A percentile compares a stretch with the other conserved stretches of the same genome.
phyloP scores from a whole-genome alignment of 177 flowering plant species.

The Vitis hybrid region DNA sequence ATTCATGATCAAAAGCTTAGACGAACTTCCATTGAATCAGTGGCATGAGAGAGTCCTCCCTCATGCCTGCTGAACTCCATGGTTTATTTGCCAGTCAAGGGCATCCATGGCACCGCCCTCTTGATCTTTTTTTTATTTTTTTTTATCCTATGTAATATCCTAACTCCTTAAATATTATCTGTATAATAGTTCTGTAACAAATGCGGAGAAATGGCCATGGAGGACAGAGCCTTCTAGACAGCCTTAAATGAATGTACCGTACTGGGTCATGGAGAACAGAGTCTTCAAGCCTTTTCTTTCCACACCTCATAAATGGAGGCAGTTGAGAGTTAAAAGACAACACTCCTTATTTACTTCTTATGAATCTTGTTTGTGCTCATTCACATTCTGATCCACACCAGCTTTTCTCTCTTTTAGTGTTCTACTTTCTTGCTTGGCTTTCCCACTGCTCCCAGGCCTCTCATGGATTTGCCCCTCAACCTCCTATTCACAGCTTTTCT shows the following conservation, averaged over 20 bases:
- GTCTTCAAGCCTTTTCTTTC: background rate
- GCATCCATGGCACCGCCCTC: too few species aligned
- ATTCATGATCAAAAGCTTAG: too few species aligned
- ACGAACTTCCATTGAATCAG: too few species aligned
- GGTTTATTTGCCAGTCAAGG: too few species aligned
- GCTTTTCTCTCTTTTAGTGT: background rate
- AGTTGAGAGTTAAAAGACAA: slow-evolving; percentile 44
- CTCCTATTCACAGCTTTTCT: slow-evolving; percentile 35
- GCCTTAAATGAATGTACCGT: slow-evolving; percentile 4
- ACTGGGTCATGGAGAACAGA: background rate
- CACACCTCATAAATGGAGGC: slow-evolving; percentile 37
- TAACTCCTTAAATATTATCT: too few species aligned
- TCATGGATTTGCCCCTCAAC: slow-evolving; percentile 37
- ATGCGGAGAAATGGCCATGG: too few species aligned
- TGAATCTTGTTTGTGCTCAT: background rate
- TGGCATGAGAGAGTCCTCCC: too few species aligned
- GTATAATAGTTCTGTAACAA: too few species aligned
- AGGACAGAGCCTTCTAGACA: too few species aligned
- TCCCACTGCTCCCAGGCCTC: background rate
- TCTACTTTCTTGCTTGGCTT: background rate
- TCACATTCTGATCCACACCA: background rate
- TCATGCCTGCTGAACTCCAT: too few species aligned
- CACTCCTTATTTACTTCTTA: slow-evolving; percentile 7
- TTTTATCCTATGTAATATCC: too few species aligned
- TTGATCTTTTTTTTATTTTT: too few species aligned